A percentile compares a stretch with the other conserved stretches of the same genome.
Conservation (phyloP, 2,329 filamentous ascomycete genomes). For the Ceratocystis alfenasii region DNA sequence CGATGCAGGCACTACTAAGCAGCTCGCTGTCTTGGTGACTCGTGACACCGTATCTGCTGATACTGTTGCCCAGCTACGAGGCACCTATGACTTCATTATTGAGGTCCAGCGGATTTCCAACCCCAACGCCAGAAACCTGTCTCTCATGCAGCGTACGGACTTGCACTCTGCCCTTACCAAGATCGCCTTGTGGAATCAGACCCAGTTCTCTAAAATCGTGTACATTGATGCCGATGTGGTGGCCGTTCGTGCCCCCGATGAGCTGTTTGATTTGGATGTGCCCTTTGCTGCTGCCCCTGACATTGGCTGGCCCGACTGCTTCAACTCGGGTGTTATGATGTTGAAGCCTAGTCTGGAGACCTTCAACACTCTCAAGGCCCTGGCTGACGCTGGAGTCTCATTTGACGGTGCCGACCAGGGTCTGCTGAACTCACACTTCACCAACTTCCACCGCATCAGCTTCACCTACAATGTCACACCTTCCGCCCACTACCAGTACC, state of each 20-base stretch:
- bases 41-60: slow-evolving; percentile 63
- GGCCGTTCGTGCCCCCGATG: slow-evolving; percentile 79
- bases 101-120: slow-evolving; percentile 72
- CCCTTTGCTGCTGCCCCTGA: slow-evolving; percentile 68
- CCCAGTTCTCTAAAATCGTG: slow-evolving; percentile 81
- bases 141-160: slow-evolving; percentile 83
- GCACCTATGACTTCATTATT: slow-evolving; percentile 78
- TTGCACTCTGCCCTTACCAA: slow-evolving; percentile 92
- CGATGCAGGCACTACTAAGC: slow-evolving; percentile 77
- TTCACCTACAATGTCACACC: slow-evolving; percentile 98
- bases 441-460: slow-evolving; percentile 74
- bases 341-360: slow-evolving; percentile 75
- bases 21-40: slow-evolving; percentile 74
- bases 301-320: slow-evolving; percentile 94
- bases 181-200: slow-evolving; percentile 84
- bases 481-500: slow-evolving; percentile 91
- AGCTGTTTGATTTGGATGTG: slow-evolving; percentile 61
- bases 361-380: slow-evolving; percentile 70
- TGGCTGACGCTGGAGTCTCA: slow-evolving; percentile 77
- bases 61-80: slow-evolving; percentile 70
- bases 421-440: slow-evolving; percentile 87
- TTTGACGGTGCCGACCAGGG: slow-evolving; percentile 98
- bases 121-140: slow-evolving; percentile 64
- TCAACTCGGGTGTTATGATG: slow-evolving; percentile 97
- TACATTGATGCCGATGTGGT: slow-evolving; percentile 93